Evolutionary conservation across 2,329 filamentous ascomycete species (phyloP).

Genomic region (Dendrostoma leiphaemia): DNA sequence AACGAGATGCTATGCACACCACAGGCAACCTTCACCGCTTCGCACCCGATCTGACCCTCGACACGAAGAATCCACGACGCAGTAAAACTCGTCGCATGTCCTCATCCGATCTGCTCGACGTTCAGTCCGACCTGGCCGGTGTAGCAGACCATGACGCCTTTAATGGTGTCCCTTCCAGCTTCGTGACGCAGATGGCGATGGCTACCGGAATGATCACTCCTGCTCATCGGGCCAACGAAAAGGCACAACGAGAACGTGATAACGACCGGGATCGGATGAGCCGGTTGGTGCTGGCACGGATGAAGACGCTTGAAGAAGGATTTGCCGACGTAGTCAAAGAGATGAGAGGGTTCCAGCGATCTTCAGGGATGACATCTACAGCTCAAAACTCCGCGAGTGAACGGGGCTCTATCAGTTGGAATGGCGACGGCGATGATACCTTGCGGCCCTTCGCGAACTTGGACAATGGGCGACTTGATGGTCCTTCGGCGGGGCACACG

Average conservation of each 20-base stretch:
- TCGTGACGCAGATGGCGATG: constrained; percentile 78
- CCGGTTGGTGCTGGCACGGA: constrained; percentile 78
- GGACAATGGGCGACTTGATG: constrained; percentile 29
- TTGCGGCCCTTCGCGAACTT: constrained; percentile 22
- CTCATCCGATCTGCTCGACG: constrained; percentile 64
- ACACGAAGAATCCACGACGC: constrained; percentile 39
- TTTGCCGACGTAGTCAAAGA: constrained; percentile 85
- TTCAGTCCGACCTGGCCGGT: constrained; percentile 63
- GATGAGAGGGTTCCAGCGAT: constrained; percentile 62
- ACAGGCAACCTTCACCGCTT: constrained; percentile 48
- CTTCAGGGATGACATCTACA: constrained; percentile 42
- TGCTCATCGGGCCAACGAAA: constrained; percentile 35
- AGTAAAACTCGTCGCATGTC: constrained; percentile 46
- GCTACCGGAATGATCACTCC: constrained; percentile 59
- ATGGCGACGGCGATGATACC: constrained; percentile 5
- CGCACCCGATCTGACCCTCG: constrained; percentile 48
- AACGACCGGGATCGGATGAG: constrained; percentile 67
- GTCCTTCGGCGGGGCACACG: constrained; percentile 25
- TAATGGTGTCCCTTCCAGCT: constrained; percentile 68
- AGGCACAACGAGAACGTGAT: constrained; percentile 29
- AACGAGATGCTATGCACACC: constrained; percentile 52
- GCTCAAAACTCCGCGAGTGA: constrained; percentile 46
- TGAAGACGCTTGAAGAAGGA: constrained; percentile 90
- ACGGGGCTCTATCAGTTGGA: constrained; percentile 13
- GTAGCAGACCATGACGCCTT: constrained; percentile 59